Percentiles rank a stretch among this genome's conserved stretches.
phyloP scores from a whole-genome alignment of 2,329 filamentous ascomycete genomes.

The Sporothrix brunneoviolacea region DNA sequence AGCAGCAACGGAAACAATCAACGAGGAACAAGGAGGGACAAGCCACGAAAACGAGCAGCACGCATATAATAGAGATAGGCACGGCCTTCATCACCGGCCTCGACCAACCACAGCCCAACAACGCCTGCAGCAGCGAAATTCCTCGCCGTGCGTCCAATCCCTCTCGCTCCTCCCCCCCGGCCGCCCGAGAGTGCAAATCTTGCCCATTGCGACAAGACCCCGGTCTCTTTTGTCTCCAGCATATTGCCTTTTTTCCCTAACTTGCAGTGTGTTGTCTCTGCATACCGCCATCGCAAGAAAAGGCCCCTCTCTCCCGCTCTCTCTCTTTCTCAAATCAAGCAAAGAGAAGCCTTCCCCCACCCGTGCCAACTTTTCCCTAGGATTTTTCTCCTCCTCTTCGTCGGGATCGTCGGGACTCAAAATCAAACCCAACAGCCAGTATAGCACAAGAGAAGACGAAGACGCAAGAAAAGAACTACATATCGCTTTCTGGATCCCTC shows the following conservation, averaged over 20 bases:
- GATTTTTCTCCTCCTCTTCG: too few relatives aligned
- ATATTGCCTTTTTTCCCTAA: neutral
- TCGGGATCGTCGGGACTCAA: too few relatives aligned
- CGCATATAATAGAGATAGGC: conserved; percentile 3
- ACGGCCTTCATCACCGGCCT: neutral
- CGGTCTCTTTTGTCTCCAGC: neutral
- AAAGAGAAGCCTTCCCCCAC: too few relatives aligned
- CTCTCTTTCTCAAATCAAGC: neutral
- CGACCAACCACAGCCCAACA: conserved; percentile 6
- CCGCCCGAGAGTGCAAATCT: neutral
- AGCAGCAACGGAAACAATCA: neutral
- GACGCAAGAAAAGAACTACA: too few relatives aligned
- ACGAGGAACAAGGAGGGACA: neutral
- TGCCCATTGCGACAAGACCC: neutral
- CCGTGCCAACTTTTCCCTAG: too few relatives aligned
- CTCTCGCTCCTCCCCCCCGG: neutral
- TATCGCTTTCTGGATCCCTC: too few relatives aligned
- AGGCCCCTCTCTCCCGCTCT: neutral
- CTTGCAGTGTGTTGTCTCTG: neutral
- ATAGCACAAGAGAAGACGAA: too few relatives aligned
- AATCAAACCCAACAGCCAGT: too few relatives aligned
- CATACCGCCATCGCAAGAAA: too few relatives aligned
- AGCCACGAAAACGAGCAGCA: neutral
- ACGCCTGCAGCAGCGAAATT: conserved; percentile 1
- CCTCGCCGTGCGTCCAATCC: neutral